Evolutionary conservation across 192 early-diverging fungal species (phyloP).

Genomic region (Coemansia sp.): DNA sequence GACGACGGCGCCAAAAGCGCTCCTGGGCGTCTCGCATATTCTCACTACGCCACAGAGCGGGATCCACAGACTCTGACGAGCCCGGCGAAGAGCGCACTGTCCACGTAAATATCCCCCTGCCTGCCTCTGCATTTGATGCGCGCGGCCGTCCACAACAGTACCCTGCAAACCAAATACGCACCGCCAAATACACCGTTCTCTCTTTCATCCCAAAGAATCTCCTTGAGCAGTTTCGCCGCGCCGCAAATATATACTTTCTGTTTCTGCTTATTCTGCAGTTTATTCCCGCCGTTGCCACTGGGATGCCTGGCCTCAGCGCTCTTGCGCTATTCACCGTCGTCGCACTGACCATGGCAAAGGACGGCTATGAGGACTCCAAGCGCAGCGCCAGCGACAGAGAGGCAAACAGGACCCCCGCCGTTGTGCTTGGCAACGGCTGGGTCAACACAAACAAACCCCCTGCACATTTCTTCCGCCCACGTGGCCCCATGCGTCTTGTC

Average conservation of each 20-base stretch:
- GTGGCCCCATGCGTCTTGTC: conserved; percentile 49
- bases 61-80: conserved; percentile 8
- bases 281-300: conserved; percentile 65
- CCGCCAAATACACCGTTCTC: conserved; percentile 87
- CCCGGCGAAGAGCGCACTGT: conserved; percentile 47
- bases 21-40: conserved; percentile 25
- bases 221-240: conserved; percentile 93
- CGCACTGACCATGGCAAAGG: conserved; percentile 77
- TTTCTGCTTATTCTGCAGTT: conserved; percentile 85
- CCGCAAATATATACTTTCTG: conserved; percentile 96
- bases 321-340: conserved; percentile 82
- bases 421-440: conserved; percentile 60
- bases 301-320: conserved; percentile 73
- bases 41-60: conserved; percentile 11
- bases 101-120: conserved; percentile 66
- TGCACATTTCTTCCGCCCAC: conserved; percentile 30
- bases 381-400: conserved; percentile 79
- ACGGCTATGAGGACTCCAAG: conserved; percentile 90
- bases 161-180: conserved; percentile 76
- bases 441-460: conserved; percentile 62
- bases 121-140: conserved; percentile 52
- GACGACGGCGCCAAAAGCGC: conserved; percentile 1
- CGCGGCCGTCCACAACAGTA: conserved; percentile 50
- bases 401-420: conserved; percentile 69
- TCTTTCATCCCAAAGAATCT: conserved; percentile 95